Conservation (phyloP, 2,329 filamentous ascomycete genomes). For the Cylindrodendrum hubeiense region DNA sequence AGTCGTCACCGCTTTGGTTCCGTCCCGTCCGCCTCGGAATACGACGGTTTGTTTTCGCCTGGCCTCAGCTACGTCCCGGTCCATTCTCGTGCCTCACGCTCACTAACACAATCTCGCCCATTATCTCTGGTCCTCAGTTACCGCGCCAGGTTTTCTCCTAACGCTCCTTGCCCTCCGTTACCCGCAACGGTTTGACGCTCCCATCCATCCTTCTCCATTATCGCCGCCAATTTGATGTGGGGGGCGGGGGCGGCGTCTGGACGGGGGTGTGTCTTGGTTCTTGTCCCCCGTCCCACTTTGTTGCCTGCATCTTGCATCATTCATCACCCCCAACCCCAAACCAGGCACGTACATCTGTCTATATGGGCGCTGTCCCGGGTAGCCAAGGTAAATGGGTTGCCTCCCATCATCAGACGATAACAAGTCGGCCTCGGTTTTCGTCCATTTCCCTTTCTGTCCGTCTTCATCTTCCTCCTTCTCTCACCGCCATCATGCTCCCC, state of each 20-base stretch:
- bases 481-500: conserved; percentile 21
- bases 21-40: conserved; percentile 24
- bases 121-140: conserved; percentile 19
- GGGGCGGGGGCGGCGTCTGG: background rate
- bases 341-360: conserved; percentile 1
- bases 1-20: conserved; percentile 37
- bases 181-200: conserved; percentile 20
- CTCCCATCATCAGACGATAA: conserved; percentile 41
- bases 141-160: background rate
- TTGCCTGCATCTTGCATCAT: conserved; percentile 29
- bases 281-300: conserved; percentile 2
- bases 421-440: conserved; percentile 38
- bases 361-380: background rate
- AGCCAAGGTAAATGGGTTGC: conserved; percentile 31
- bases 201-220: conserved; percentile 6
- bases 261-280: background rate
- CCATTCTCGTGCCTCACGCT: conserved; percentile 17
- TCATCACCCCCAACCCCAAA: conserved; percentile 17
- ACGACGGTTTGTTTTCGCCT: conserved; percentile 16
- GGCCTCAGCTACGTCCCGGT: conserved; percentile 10
- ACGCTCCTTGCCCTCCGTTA: conserved; percentile 15
- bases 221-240: background rate
- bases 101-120: conserved; percentile 26
- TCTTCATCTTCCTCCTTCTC: conserved; percentile 16
- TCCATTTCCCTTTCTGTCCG: conserved; percentile 9